phyloP scores from a whole-genome alignment of 345 rosid species.

The Gossypium arboreum region DNA sequence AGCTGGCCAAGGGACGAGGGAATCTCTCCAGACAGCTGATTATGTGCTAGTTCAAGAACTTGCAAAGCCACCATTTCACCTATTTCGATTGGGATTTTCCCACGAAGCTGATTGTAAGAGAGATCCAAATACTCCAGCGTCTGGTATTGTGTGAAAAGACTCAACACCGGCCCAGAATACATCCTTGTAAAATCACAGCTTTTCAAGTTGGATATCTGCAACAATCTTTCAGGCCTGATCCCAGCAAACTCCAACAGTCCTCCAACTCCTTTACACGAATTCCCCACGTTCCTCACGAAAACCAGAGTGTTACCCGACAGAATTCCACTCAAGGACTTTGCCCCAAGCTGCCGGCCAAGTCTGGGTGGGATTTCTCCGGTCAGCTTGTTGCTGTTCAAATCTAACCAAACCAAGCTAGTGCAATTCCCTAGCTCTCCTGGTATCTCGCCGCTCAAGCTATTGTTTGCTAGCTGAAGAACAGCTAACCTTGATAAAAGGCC shows the following conservation, averaged over 20 bases:
- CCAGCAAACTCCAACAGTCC: conserved; percentile 90
- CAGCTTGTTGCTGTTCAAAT: conserved; percentile 79
- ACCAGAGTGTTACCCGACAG: conserved; percentile 81
- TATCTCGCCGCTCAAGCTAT: conserved; percentile 79
- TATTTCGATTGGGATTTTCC: conserved; percentile 76
- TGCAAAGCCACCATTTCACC: conserved; percentile 93
- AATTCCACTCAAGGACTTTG: conserved; percentile 71
- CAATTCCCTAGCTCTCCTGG: conserved; percentile 84
- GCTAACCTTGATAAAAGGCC: conserved; percentile 71
- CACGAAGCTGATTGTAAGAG: conserved; percentile 81
- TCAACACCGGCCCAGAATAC: conserved; percentile 86
- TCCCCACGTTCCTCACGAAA: conserved; percentile 85
- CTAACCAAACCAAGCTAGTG: conserved; percentile 88
- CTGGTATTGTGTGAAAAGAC: conserved; percentile 82
- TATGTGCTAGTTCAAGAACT: conserved; percentile 81
- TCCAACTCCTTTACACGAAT: conserved; percentile 93
- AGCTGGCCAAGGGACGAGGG: conserved; percentile 78
- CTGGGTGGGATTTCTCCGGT: conserved; percentile 90
- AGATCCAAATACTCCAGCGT: conserved; percentile 90
- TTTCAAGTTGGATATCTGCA: conserved; percentile 66
- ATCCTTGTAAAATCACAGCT: conserved; percentile 85
- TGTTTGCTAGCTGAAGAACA: conserved; percentile 88
- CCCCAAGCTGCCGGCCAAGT: conserved; percentile 82
- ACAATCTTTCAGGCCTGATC: conserved; percentile 80
- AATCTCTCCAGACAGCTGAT: conserved; percentile 89